Evolutionary conservation across 176 grass and related monocot species (phyloP).

Genomic region (Eremochloa ophiuroides): DNA sequence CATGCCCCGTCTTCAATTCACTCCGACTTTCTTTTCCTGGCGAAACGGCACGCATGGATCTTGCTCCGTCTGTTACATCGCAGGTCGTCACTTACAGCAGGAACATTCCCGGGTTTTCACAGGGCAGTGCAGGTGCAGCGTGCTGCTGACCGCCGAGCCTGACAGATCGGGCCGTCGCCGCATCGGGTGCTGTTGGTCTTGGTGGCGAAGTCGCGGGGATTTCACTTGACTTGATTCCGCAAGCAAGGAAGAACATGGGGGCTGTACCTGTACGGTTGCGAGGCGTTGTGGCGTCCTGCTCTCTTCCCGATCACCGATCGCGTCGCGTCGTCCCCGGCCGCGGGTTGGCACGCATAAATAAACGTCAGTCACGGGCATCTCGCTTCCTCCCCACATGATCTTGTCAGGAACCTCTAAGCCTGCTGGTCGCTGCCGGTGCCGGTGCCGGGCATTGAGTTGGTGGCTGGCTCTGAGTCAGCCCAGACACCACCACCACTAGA

Average conservation of each 20-base stretch:
- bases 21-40: background rate
- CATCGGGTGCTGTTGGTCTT: background rate
- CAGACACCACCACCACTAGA: background rate
- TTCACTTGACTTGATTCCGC: background rate
- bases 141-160: background rate
- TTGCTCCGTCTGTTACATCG: background rate
- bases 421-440: background rate
- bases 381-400: conserved; percentile 14
- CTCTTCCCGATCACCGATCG: too few relatives aligned
- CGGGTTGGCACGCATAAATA: too few relatives aligned
- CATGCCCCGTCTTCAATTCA: background rate
- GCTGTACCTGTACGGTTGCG: background rate
- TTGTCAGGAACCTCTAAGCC: background rate
- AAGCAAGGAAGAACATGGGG: background rate
- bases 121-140: background rate
- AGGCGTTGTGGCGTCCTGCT: background rate
- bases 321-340: too few relatives aligned
- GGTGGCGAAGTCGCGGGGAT: background rate
- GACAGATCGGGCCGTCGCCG: background rate
- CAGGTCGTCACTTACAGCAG: background rate
- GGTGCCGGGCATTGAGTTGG: background rate
- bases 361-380: conserved; percentile 30
- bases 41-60: background rate
- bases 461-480: background rate
- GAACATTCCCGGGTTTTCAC: background rate